phyloP scores from a whole-genome alignment of 768 basidiomycete genomes.

The Podaxis mareebaensis region DNA sequence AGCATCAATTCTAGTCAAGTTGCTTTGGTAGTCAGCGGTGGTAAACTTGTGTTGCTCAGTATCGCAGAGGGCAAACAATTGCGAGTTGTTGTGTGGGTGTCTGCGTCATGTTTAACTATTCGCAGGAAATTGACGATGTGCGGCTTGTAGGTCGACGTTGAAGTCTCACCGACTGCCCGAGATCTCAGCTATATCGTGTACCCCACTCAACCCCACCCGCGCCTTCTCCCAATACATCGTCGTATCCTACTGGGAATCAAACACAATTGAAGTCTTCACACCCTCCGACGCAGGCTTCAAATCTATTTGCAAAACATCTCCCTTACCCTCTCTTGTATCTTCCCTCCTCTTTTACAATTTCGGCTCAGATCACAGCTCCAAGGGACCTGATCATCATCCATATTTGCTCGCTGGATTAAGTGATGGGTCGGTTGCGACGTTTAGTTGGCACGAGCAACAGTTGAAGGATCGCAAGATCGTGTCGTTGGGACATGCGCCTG shows the following conservation, averaged over 20 bases:
- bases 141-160: slow-evolving; percentile 1
- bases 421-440: slow-evolving; percentile 70
- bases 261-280: slow-evolving; percentile 57
- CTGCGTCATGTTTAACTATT: not conserved
- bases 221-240: slow-evolving; percentile 50
- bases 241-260: slow-evolving; percentile 79
- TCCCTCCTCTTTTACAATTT: slow-evolving; percentile 63
- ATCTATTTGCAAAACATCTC: slow-evolving; percentile 35
- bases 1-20: slow-evolving; percentile 70
- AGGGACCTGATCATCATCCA: slow-evolving; percentile 39
- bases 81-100: slow-evolving; percentile 21
- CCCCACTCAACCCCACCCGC: slow-evolving; percentile 49
- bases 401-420: slow-evolving; percentile 74
- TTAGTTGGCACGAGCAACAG: slow-evolving; percentile 45
- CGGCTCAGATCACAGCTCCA: slow-evolving; percentile 35
- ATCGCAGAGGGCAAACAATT: slow-evolving; percentile 38
- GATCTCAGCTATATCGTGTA: slow-evolving; percentile 71
- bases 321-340: slow-evolving; percentile 43
- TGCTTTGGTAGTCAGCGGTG: slow-evolving; percentile 57
- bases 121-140: not conserved
- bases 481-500: slow-evolving; percentile 67
- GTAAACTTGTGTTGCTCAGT: slow-evolving; percentile 51
- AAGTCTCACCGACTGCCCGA: slow-evolving; percentile 33
- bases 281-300: slow-evolving; percentile 26
- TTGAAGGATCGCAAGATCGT: slow-evolving; percentile 56